phyloP scores from a whole-genome alignment of 2,329 filamentous ascomycete species.

The Raffaelea albimanens region DNA sequence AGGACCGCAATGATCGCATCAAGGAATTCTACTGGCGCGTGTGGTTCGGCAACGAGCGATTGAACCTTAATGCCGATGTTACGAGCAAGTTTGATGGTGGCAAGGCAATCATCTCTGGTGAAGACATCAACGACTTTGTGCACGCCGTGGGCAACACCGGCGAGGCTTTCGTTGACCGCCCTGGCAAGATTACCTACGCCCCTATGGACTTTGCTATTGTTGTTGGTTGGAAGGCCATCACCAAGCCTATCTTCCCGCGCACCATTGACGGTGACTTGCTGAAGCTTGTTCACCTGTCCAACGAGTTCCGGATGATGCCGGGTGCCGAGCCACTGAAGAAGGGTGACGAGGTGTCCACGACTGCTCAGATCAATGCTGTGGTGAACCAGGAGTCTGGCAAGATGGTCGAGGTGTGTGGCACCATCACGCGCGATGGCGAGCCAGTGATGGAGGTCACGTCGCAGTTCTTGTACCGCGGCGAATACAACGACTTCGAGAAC shows the following conservation, averaged over 20 bases:
- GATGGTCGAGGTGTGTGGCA: constrained; percentile 99
- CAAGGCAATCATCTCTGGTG: constrained; percentile 73
- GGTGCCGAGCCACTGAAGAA: constrained; percentile 93
- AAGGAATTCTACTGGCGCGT: constrained; percentile 99
- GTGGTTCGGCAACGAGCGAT: constrained; percentile 84
- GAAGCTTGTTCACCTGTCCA: constrained; percentile 93
- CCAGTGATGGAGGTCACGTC: constrained; percentile 98
- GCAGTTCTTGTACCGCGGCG: constrained; percentile 92
- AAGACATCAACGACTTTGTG: constrained; percentile 98
- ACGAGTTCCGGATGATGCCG: constrained; percentile 96
- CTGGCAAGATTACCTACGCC: constrained; percentile 86
- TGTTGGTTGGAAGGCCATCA: constrained; percentile 98
- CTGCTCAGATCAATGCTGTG: constrained; percentile 92
- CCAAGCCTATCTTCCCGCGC: constrained; percentile 96
- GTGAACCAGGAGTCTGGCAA: constrained; percentile 98
- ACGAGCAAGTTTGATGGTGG: constrained; percentile 88
- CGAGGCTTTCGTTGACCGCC: constrained; percentile 92
- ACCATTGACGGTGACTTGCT: constrained; percentile 93
- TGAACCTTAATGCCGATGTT: constrained; percentile 77
- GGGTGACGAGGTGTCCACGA: constrained; percentile 85
- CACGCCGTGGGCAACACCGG: constrained; percentile 96
- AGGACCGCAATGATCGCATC: constrained; percentile 90
- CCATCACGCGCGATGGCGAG: constrained; percentile 73
- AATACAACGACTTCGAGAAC: constrained; percentile 90
- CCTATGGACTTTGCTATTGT: constrained; percentile 99